Evolutionary conservation across 2,329 filamentous ascomycete genomes (phyloP).

Genomic region (Paramyrothecium sp.): DNA sequence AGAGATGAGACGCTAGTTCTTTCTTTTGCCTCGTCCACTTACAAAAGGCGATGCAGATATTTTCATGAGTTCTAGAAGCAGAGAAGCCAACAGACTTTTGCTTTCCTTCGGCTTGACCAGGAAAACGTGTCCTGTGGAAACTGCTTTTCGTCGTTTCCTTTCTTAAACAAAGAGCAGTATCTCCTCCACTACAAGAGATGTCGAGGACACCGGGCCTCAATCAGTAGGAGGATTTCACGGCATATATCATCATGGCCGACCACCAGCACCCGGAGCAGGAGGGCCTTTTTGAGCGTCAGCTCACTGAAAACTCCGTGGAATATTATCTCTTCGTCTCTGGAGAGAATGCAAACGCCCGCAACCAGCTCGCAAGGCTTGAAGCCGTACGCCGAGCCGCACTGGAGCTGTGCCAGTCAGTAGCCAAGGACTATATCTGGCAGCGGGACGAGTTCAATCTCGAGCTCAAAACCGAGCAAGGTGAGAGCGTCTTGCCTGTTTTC

Average conservation of each 20-base stretch:
- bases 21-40: no score
- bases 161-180: no score
- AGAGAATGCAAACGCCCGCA: constrained; percentile 47
- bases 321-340: constrained; percentile 77
- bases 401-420: constrained; percentile 59
- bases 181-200: not conserved
- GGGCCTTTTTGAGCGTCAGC: constrained; percentile 17
- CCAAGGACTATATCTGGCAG: constrained; percentile 96
- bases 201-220: not conserved
- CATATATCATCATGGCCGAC: not conserved
- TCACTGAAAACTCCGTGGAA: constrained; percentile 83
- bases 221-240: not conserved
- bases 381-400: constrained; percentile 67
- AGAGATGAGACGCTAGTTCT: no score
- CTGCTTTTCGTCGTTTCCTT: no score
- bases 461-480: constrained; percentile 58
- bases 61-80: no score
- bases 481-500: constrained; percentile 14
- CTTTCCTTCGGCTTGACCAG: no score
- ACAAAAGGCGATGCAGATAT: no score
- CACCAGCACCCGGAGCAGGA: not conserved
- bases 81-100: no score
- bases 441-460: constrained; percentile 76
- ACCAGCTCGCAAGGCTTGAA: constrained; percentile 66
- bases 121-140: no score